Base-by-base conservation (phyloP, 2,329 filamentous ascomycete genomes). In the Coniochaeta sp. region DNA sequence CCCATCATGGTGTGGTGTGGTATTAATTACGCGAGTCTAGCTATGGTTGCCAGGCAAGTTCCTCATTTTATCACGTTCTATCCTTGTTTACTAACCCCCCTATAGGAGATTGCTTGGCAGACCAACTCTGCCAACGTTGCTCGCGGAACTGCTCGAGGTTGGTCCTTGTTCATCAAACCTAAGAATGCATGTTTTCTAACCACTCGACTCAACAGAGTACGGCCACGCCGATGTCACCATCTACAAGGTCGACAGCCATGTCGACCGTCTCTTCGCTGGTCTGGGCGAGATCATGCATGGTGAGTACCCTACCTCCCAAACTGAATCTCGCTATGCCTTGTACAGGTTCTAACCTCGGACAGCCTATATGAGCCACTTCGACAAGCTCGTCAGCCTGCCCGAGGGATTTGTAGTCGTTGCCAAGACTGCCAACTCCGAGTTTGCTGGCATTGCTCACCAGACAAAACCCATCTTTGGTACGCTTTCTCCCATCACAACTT, bases 301-400 rank as follows among this genome's bases (percentile, higher is more conserved):
- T 42, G 10, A 14, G 38, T 38, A 5, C 12, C 18, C 33, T 12
- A 35, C 7, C 35, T 24, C 18, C 6, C 7, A 18, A 6, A 38
- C 16, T 22, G n/a, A n/a, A n/a, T n/a, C n/a, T n/a, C n/a, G n/a
- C 66, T 61, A 28, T 38, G 54, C 55, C 31, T 46, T 2, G 26
- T 28, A 42, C 26, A 20, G 33, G 51, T 30, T 24, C 31, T 52
- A 30, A 54, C 52, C 3, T 22, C n/a, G 8, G 38, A 22, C 10
- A 42, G 48, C 33, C 9, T 51, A 27, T 16, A 96, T 96, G 91
- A 87, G 82, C 58, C 92, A 97, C 67, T 85, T 84, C 53, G 91
- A 96, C 71, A 95, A 95, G 76, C 79, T 97, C 10, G 78, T 78
- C 33, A 73, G 78, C 51, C 75, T 96, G 33, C 91, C 91, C 8